phyloP scores from a whole-genome alignment of 805 yeast genomes.

The Starmerella cellae region DNA sequence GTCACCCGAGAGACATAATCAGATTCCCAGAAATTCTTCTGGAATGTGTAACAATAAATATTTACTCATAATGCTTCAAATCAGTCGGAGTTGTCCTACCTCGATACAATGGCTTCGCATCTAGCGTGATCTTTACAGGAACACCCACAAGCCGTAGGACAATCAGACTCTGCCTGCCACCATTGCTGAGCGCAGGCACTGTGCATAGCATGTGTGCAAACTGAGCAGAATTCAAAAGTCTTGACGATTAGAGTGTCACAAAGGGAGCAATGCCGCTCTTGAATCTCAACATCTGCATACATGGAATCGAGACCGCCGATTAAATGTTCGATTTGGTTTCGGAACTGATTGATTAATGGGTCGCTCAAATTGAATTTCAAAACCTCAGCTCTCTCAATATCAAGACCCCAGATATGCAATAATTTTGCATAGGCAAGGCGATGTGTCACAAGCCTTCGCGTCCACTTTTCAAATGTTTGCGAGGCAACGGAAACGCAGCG shows the following conservation, averaged over 20 bases:
- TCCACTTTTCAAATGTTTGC: conserved; percentile 5
- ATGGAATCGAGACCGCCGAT: conserved; percentile 1
- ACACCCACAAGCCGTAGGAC: conserved; percentile 84
- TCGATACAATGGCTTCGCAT: no score
- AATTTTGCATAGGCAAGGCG: conserved; percentile 66
- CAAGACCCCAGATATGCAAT: conserved; percentile 70
- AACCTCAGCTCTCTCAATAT: conserved; percentile 65
- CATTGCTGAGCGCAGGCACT: conserved; percentile 65
- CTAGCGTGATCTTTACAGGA: conserved; percentile 32
- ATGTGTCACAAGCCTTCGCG: conserved; percentile 24
- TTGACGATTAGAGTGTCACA: conserved; percentile 52
- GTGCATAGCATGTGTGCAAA: conserved; percentile 71
- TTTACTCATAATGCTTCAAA: no score
- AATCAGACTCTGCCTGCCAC: conserved; percentile 52
- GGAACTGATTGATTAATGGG: conserved; percentile 3
- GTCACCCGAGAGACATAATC: conserved; percentile 11
- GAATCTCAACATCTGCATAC: conserved; percentile 23
- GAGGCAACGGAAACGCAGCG: neutral
- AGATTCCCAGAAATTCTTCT: no score
- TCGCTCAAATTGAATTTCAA: conserved; percentile 46
- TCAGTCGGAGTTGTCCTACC: no score
- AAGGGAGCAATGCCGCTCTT: conserved; percentile 36
- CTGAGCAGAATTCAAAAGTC: conserved; percentile 51
- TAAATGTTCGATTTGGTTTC: neutral
- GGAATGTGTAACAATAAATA: no score